Percentiles rank a stretch among this genome's conserved stretches.
Conservation (phyloP, 2,329 filamentous ascomycete species). For the Paraconiothyrium brasiliense region DNA sequence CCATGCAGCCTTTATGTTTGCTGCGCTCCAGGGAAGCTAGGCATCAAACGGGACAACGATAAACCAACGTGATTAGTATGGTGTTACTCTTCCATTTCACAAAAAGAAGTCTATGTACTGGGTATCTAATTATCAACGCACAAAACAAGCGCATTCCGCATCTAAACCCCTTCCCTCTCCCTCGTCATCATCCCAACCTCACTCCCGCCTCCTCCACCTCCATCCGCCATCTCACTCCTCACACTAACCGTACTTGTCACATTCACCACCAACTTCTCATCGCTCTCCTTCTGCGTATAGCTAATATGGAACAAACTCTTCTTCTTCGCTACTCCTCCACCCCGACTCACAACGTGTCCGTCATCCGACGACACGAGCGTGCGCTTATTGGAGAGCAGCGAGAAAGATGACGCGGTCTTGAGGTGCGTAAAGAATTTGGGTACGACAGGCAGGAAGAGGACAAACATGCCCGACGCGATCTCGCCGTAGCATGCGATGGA, state of each 20-base stretch:
- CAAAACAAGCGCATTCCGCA: background rate
- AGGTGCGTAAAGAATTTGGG: conserved; percentile 25
- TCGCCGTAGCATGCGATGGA: conserved; percentile 27
- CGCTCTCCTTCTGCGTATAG: conserved; percentile 20
- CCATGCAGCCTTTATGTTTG: background rate
- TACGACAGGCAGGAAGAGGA: conserved; percentile 28
- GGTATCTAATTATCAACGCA: background rate
- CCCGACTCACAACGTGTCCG: background rate
- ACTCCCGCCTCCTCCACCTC: background rate
- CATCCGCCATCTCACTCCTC: background rate
- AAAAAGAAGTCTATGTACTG: background rate
- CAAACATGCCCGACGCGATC: conserved; percentile 28
- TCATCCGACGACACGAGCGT: conserved; percentile 5
- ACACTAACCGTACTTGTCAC: conserved; percentile 6
- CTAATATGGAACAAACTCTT: conserved; percentile 24
- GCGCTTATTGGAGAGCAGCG: conserved; percentile 1
- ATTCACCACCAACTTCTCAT: conserved; percentile 10
- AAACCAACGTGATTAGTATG: background rate
- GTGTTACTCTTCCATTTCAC: background rate
- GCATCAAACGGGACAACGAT: background rate
- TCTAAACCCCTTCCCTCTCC: background rate
- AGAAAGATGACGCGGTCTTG: conserved; percentile 11
- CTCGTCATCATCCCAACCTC: background rate
- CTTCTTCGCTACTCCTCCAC: background rate
- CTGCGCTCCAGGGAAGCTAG: background rate